Evolutionary conservation across 2,329 filamentous ascomycete genomes (phyloP), one percentile per base, ranked within the genome.

Genomic region (Ascocoryne sarcoides): DNA sequence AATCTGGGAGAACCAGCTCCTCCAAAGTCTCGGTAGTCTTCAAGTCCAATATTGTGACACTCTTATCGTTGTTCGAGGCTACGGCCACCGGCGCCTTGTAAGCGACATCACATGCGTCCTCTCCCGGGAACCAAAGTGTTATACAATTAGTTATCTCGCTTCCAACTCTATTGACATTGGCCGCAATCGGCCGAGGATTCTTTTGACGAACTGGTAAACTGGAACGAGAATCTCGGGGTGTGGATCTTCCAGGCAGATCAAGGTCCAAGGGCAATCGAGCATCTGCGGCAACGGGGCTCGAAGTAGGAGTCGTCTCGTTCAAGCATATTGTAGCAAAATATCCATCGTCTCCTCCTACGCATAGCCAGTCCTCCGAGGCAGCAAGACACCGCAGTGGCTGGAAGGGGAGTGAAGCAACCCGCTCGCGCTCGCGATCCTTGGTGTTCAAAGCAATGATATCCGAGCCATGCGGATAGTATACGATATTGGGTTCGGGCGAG

Each of bases 11-110:
- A 3, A 75, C 71, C 39, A 95, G 66, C 32, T 79, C 72, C 40
- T 84, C 78, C 16, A 93, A 64, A 26, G 82, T 69, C 44, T 83
- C 70, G 10, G 78, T 75, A 38, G 81, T 75, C 19, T 75, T 69
- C 15, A 96, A 67, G 36, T 81, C 83, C 57, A 93, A 86, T n/a
- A 95, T 66, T 19, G 82, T 82, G 42, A 96, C 84, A 1, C 84
- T 87, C 59, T 80, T 82, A 65, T 96, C 92, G 59, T 98, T 98
- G 65, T 95, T 95, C 33, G 84, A 78, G 54, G 95, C 66, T 33
- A 85, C 73, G 37, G 79, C 84, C n/a, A 89, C 70, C 1, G 71
- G 66, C 14, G 65, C 61, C 12, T 55, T 52, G 55, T 79, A 76
- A 33, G 68, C 64, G 12, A 58, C 62, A 4, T 55, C 51, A 39